These are phyloP conservation scores for Globisporangium carolinianum DNA, from an alignment of 352 stramenopile species.

Conservation along the genomic window DNA sequence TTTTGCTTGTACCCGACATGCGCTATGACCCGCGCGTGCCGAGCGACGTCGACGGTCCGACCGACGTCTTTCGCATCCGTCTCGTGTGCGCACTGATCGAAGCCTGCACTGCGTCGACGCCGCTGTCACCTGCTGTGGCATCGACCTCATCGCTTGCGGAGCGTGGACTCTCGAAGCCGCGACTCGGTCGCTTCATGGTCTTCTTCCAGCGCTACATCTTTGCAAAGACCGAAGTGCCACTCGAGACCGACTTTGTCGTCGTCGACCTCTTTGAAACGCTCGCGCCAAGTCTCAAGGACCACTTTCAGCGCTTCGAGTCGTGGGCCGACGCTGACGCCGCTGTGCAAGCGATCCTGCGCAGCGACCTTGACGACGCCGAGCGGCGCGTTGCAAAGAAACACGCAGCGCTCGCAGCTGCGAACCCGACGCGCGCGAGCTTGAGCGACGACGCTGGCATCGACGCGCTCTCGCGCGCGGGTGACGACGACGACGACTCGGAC, in stretches of 20 bases:
- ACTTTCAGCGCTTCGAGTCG: conserved; percentile 61
- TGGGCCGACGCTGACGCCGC: conserved; percentile 72
- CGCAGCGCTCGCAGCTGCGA: conserved; percentile 12
- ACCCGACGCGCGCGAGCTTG: conserved; percentile 8
- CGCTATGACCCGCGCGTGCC: conserved; percentile 85
- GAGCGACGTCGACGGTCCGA: conserved; percentile 86
- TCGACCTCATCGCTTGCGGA: conserved; percentile 17
- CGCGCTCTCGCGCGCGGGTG: conserved; percentile 21
- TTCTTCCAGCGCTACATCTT: conserved; percentile 97
- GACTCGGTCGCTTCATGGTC: conserved; percentile 86
- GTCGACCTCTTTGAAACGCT: conserved; percentile 79
- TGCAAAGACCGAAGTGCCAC: conserved; percentile 90
- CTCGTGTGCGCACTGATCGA: conserved; percentile 93
- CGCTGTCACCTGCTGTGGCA: neutral
- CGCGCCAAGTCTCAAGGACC: conserved; percentile 41
- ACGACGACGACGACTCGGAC: conserved; percentile 42
- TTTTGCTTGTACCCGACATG: conserved; percentile 66
- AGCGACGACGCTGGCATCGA: conserved; percentile 18
- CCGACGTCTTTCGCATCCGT: conserved; percentile 91
- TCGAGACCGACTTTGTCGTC: conserved; percentile 92
- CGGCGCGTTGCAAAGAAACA: conserved; percentile 60
- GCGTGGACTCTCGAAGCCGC: conserved; percentile 72
- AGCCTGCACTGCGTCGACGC: conserved; percentile 30
- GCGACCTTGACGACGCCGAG: conserved; percentile 67
- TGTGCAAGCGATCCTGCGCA: conserved; percentile 42